phyloP scores from a whole-genome alignment of 257 asterid species.

The Rehmannia glutinosa region DNA sequence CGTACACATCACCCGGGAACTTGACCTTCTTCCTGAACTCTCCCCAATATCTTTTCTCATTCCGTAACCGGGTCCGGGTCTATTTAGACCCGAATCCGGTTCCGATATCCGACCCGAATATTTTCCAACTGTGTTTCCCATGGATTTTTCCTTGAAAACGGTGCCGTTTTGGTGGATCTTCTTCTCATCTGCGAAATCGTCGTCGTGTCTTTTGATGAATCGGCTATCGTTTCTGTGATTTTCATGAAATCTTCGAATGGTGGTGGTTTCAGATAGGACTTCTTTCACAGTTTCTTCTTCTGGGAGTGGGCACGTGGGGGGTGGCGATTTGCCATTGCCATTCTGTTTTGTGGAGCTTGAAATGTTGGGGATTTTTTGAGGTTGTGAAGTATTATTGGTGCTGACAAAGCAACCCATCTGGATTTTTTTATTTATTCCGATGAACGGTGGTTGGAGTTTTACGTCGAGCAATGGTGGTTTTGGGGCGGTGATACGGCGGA shows the following conservation, averaged over 20 bases:
- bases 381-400: conserved; percentile 6
- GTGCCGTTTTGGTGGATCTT: conserved; percentile 18
- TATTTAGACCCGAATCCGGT: conserved; percentile 32
- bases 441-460: neutral
- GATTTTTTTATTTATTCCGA: neutral
- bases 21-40: conserved; percentile 33
- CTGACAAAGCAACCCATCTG: conserved; percentile 43
- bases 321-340: conserved; percentile 24
- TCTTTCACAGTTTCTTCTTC: conserved; percentile 56
- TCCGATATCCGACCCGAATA: conserved; percentile 34
- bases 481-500: neutral
- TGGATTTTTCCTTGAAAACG: conserved; percentile 23
- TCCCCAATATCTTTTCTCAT: conserved; percentile 31
- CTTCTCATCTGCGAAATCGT: neutral
- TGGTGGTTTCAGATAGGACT: conserved; percentile 45
- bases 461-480: neutral
- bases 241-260: too few species aligned
- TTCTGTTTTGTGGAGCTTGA: conserved; percentile 14
- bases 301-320: conserved; percentile 24
- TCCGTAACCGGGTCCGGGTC: conserved; percentile 19
- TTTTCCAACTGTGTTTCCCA: conserved; percentile 11
- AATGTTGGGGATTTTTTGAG: conserved; percentile 4
- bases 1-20: conserved; percentile 33
- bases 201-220: too few species aligned
- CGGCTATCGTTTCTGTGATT: too few species aligned